Evolutionary conservation across 768 basidiomycete species (phyloP), one percentile per base, ranked within the genome.

Genomic region (Trametes villosa): DNA sequence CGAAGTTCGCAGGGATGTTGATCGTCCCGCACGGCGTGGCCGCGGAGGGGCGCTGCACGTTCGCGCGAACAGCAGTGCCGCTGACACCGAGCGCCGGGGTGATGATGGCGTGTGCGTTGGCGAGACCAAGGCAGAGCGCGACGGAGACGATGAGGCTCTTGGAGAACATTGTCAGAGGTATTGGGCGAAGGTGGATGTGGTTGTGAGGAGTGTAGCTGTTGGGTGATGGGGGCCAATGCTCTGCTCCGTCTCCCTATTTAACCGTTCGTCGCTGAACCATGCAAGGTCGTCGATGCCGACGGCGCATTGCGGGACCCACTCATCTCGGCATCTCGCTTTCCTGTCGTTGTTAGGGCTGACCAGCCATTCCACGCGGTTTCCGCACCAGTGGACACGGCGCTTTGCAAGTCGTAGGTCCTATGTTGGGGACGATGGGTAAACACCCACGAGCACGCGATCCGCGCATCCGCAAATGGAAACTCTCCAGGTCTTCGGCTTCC

Each of bases 81-180:
- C 20, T 57, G 24, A 73, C 71, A 24, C 73, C 75, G 27, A 84
- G 77, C 9, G 72, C 74, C 50, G 81, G 82, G 12, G 74, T 47
- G 45, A 84, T 70, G 7, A 64, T 70, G 12, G 81, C 78, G 60
- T 82, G 81, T 0, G 76, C 81, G 56, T 68, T 66, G 29, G 75
- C 63, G 44, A 77, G 60, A 13, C 72, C 71, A 36, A 80, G 66
- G 50, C 74, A 58, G 59, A 78, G 63, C 31, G 68, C 57, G 68
- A 46, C 70, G 65, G 50, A 71, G 63, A 66, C 72, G 36, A 63
- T 11, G 60, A 52, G n/a, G 54, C 20, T 49, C 55, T 70, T 72
- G 61, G 65, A 62, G 56, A 75, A 62, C 53, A 54, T 54, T 11
- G 22, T 13, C 26, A 7, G 7, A 11, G 36, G 36, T 38, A 26